phyloP scores from a whole-genome alignment of 148 eudicot genomes.

The Amaranthus cruentus region DNA sequence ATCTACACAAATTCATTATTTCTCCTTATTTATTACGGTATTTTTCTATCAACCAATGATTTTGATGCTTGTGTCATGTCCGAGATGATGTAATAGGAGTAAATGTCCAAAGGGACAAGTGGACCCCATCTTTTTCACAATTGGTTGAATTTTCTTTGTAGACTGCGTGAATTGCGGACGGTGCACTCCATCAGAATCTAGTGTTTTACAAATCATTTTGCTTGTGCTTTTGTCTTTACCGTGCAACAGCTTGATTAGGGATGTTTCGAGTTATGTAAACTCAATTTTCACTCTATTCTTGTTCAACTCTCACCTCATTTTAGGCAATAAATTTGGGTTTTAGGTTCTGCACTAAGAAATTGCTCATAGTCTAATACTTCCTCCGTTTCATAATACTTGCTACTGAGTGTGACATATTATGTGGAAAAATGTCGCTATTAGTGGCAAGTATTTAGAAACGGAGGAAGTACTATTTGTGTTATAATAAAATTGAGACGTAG shows the following conservation, averaged over 20 bases:
- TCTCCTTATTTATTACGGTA: too few relatives aligned
- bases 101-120: neutral
- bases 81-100: too few relatives aligned
- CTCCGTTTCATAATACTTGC: too few relatives aligned
- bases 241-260: neutral
- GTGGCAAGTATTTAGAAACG: too few relatives aligned
- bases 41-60: too few relatives aligned
- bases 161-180: slow-evolving; percentile 12
- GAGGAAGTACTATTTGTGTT: too few relatives aligned
- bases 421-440: too few relatives aligned
- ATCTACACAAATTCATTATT: too few relatives aligned
- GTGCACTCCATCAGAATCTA: neutral
- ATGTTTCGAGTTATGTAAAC: neutral
- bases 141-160: neutral
- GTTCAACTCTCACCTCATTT: neutral
- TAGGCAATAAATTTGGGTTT: neutral
- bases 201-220: neutral
- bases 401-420: too few relatives aligned
- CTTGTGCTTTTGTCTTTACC: neutral
- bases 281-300: neutral
- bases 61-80: too few relatives aligned
- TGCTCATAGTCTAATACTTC: too few relatives aligned
- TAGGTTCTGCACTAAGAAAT: neutral
- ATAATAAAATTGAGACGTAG: too few relatives aligned
- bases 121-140: neutral